Base-by-base conservation (phyloP, 805 yeast genomes). In the Geotrichum ghanense region DNA sequence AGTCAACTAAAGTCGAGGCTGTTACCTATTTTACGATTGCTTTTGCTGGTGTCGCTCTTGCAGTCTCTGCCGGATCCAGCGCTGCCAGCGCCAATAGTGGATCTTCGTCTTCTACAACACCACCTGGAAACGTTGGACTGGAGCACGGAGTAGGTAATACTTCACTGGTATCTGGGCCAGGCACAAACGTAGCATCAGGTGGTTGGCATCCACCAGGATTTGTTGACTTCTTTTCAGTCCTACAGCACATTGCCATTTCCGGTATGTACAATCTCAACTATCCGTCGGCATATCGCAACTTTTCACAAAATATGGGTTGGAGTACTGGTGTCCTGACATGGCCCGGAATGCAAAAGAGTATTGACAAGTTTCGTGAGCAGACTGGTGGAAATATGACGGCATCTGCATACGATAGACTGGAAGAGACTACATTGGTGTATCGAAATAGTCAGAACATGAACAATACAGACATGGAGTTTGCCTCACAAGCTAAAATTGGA, bases 231-330 rank as follows among this genome's bases (percentile, higher is more conserved):
- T 42, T 62, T 25, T 42, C 51, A 22, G 57, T 59, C 49, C 49
- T 64, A 20, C 67, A 63, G 50, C 47, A 50, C 14, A 54, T 63
- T 47, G 63, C 66, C 2, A 47, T 53, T 21, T 50, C 55, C 16
- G 66, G 66, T 20, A 58, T 62, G 56, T 53, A 59, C 46, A 53
- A 61, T 10, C 53, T 63, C 22, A 35, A 49, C 21, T 62, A 62
- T 46, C 67, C 67, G n/a, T 48, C 54, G 3, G 60, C 61, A 3
- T 62, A 61, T 43, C 41, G 54, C 22, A 48, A 56, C 25, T 63
- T 61, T 49, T 44, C 63, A 14, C 54, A 55, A 31, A 62, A 61
- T 48, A 54, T 63, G 42, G 63, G 59, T 14, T 63, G 67, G 67
- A 52, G 60, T 10, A 44, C 52, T 14, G 62, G 60, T n/a, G 47